Base-by-base conservation (phyloP, 306 rosid species). In the Cucumis melo region DNA sequence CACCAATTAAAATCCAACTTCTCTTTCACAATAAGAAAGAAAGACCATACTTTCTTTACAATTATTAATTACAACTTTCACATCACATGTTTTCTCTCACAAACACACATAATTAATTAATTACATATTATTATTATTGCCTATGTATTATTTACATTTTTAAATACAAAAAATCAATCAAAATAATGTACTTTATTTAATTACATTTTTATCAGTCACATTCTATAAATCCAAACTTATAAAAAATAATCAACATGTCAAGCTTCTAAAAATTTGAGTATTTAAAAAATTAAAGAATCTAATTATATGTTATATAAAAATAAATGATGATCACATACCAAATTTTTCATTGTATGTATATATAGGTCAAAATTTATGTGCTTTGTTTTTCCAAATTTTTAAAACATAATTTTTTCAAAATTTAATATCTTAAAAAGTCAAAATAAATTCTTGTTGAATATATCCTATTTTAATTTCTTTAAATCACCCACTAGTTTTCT, bases 61-160 rank as follows among this genome's bases (percentile, higher is more conserved):
- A 71, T 71, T 71, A 71, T 71, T 46, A 71, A 62, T 23, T 42
- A 15, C 59, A 48, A 48, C 76, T 44, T 42, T 68, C 55, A 71
- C 76, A 23, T 71, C 39, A 70, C 29, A 21, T 42, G 56, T 70
- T 70, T 46, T 42, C 56, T 70, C 3, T 36, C 57, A 70, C 39
- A 42, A 44, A 44, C 75, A 70, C 72, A 36, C 59, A 46, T 68
- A 42, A 71, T 71, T 71, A 71, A 71, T 71, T n/a, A n/a, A 71
- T 71, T 50, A 0, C 1, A 41, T 41, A 41, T n/a, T n/a, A n/a
- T n/a, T n/a, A n/a, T n/a, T n/a, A 27, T 12, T 24, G 29, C n/a
- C 19, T 67, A 41, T 64, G 24, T 38, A 17, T n/a, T 42, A 39
- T 41, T 11, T 7, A 64, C 5, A 29, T 39, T 66, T 36, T 65